A percentile compares a stretch with the other conserved stretches of the same genome.
Evolutionary conservation across 1,284 basidiomycete genomes (phyloP).

Genomic region (Cutaneotrichosporon sp.): DNA sequence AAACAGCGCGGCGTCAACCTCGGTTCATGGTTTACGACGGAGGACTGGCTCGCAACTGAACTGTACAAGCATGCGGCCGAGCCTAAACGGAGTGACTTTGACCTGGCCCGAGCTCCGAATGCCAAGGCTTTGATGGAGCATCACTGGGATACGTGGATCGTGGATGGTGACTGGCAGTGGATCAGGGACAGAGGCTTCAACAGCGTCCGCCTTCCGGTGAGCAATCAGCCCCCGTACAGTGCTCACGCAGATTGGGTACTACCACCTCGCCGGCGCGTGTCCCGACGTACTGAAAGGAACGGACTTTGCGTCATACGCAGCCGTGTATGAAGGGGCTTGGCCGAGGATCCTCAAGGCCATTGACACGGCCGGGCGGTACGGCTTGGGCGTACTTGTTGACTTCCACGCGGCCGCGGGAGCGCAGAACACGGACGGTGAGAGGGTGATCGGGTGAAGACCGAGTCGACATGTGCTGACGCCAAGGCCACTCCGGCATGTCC

Average conservation of each 20-base stretch:
- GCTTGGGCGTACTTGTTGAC: slow-evolving; percentile 71
- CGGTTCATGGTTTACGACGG: slow-evolving; percentile 67
- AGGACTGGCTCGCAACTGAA: slow-evolving; percentile 63
- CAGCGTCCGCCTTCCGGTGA: slow-evolving; percentile 73
- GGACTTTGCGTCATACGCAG: slow-evolving; percentile 60
- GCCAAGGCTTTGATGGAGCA: slow-evolving; percentile 63
- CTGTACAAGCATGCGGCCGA: slow-evolving; percentile 47
- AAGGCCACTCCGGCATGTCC: slow-evolving; percentile 45
- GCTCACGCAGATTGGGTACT: slow-evolving; percentile 61
- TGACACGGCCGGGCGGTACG: slow-evolving; percentile 57
- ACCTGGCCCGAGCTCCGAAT: slow-evolving; percentile 56
- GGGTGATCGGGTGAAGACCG: neutral
- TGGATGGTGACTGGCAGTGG: slow-evolving; percentile 66
- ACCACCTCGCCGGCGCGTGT: slow-evolving; percentile 63
- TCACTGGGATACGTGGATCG: slow-evolving; percentile 79
- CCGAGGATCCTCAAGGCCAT: slow-evolving; percentile 63
- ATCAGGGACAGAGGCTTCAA: slow-evolving; percentile 70
- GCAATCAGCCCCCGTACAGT: slow-evolving; percentile 27
- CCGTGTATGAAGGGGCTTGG: slow-evolving; percentile 70
- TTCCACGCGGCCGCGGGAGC: slow-evolving; percentile 52
- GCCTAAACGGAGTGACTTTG: slow-evolving; percentile 58
- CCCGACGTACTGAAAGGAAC: slow-evolving; percentile 64
- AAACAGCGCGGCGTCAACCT: slow-evolving; percentile 79
- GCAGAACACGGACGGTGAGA: slow-evolving; percentile 51
- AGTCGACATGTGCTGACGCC: neutral